phyloP scores from a whole-genome alignment of 2,329 filamentous ascomycete species.

The Fusarium gaditjirri region DNA sequence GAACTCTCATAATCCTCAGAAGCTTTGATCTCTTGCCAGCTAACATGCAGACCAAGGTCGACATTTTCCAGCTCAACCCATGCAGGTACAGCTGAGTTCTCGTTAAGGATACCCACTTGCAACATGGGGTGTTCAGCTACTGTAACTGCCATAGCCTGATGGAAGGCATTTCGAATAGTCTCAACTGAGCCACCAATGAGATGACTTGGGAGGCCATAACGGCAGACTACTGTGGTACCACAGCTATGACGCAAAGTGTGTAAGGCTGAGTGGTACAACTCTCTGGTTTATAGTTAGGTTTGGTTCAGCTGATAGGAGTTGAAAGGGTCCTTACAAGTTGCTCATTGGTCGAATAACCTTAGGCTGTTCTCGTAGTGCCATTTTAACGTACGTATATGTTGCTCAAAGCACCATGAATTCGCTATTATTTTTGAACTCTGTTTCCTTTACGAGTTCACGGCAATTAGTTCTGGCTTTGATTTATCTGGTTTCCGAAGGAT shows the following conservation, averaged over 20 bases:
- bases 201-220: conserved; percentile 22
- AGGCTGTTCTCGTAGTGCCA: conserved; percentile 11
- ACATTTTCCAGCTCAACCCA: conserved; percentile 28
- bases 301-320: not conserved
- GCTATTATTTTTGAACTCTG: not conserved
- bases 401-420: not conserved
- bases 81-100: conserved; percentile 30
- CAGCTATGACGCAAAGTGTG: conserved; percentile 35
- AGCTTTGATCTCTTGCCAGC: conserved; percentile 20
- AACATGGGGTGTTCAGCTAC: conserved; percentile 32
- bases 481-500: conserved; percentile 8
- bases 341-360: conserved; percentile 35
- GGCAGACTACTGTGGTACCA: conserved; percentile 25
- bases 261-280: conserved; percentile 30
- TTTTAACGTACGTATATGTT: not conserved
- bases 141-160: conserved; percentile 31
- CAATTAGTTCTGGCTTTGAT: not conserved
- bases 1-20: not conserved
- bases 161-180: conserved; percentile 9
- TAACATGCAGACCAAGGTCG: conserved; percentile 26
- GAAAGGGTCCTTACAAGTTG: conserved; percentile 21
- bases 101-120: conserved; percentile 35
- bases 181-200: not conserved
- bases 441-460: not conserved
- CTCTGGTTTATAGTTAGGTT: conserved; percentile 13